phyloP scores from a whole-genome alignment of 345 rosid genomes.

The Durio zibethinus region DNA sequence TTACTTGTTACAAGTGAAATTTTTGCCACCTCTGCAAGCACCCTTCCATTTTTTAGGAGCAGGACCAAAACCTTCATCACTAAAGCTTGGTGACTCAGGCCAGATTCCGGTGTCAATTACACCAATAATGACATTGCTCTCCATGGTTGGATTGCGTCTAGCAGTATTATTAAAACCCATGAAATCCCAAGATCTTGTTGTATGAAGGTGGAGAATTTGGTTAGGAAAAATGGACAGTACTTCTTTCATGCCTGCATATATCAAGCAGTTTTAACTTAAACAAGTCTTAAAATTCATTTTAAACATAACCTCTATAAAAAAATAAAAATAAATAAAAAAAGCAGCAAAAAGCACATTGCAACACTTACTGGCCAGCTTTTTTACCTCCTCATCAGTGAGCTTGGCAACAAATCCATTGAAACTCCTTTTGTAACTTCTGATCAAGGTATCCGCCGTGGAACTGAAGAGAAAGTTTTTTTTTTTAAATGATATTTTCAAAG shows the following conservation, averaged over 20 bases:
- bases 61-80: constrained; percentile 43
- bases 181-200: constrained; percentile 38
- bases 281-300: too few relatives aligned
- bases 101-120: constrained; percentile 40
- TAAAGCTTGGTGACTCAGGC: constrained; percentile 46
- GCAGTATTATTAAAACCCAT: constrained; percentile 20
- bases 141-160: constrained; percentile 6
- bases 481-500: too few relatives aligned
- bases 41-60: constrained; percentile 50
- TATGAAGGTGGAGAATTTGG: constrained; percentile 15
- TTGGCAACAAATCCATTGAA: constrained; percentile 59
- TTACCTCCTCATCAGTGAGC: constrained; percentile 39
- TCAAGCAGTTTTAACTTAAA: neutral
- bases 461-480: constrained; percentile 21
- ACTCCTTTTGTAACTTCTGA: constrained; percentile 51
- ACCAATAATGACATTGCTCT: constrained; percentile 39
- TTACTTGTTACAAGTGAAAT: constrained; percentile 55
- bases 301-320: neutral
- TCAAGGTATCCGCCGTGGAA: constrained; percentile 20
- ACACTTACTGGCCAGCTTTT: constrained; percentile 35
- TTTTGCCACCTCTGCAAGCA: constrained; percentile 30
- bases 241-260: constrained; percentile 22
- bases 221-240: constrained; percentile 25
- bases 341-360: neutral
- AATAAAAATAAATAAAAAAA: neutral